These are phyloP conservation scores for Fusarium musae DNA, from an alignment of 2,329 filamentous ascomycete genomes.

Conservation along the genomic window DNA sequence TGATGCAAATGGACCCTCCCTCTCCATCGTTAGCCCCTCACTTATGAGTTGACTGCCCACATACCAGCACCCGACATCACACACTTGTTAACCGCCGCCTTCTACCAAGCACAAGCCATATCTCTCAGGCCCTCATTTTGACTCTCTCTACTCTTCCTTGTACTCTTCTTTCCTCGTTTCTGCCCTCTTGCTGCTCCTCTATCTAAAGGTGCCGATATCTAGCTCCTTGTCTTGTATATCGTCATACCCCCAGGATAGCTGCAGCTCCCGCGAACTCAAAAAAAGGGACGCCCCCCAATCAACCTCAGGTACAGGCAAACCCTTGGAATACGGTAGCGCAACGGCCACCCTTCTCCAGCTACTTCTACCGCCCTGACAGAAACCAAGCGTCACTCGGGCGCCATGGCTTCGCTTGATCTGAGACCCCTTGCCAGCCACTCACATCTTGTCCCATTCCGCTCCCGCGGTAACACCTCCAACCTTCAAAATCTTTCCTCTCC, in stretches of 20 bases:
- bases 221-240: conserved; percentile 19
- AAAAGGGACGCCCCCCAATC: neutral
- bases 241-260: conserved; percentile 20
- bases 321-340: conserved; percentile 23
- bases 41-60: conserved; percentile 43
- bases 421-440: conserved; percentile 36
- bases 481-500: conserved; percentile 17
- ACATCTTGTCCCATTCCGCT: conserved; percentile 30
- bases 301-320: conserved; percentile 31
- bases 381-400: conserved; percentile 29
- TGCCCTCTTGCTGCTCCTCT: neutral
- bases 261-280: conserved; percentile 19
- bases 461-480: conserved; percentile 23
- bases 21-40: conserved; percentile 41
- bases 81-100: conserved; percentile 38
- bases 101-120: conserved; percentile 33
- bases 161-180: neutral
- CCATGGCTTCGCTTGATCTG: conserved; percentile 31
- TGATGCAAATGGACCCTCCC: conserved; percentile 27
- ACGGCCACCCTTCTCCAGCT: conserved; percentile 1
- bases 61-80: conserved; percentile 39
- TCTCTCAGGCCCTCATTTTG: conserved; percentile 9
- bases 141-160: neutral
- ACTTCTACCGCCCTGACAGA: conserved; percentile 29
- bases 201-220: neutral